Conservation (phyloP, 345 rosid genomes). For the Cardamine occulta region DNA sequence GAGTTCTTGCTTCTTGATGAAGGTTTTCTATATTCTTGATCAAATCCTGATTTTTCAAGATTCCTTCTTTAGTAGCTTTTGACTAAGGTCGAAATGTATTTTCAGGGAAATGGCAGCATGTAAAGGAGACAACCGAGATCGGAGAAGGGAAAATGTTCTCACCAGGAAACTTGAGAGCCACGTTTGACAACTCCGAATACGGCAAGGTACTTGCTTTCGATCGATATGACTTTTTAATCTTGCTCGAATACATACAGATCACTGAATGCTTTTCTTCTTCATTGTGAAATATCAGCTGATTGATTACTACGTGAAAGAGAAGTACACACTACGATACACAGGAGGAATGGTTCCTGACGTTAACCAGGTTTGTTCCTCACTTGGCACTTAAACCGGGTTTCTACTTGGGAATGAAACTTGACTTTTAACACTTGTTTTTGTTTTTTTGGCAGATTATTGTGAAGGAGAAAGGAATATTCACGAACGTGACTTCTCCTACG, state of each 20-base stretch:
- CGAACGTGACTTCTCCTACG: constrained; percentile 83
- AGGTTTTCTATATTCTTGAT: constrained; percentile 53
- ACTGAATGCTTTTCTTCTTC: constrained; percentile 20
- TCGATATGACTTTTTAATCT: neutral
- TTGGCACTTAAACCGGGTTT: neutral
- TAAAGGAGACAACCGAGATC: constrained; percentile 86
- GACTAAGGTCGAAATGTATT: constrained; percentile 15
- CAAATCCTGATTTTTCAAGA: neutral
- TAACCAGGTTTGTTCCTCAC: constrained; percentile 61
- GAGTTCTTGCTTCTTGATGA: constrained; percentile 99
- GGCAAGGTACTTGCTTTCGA: constrained; percentile 52
- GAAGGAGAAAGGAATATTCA: constrained; percentile 94
- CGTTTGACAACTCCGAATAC: constrained; percentile 84
- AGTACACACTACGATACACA: constrained; percentile 95
- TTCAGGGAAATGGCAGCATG: constrained; percentile 95
- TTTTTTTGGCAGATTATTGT: constrained; percentile 66
- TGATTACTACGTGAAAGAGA: constrained; percentile 85
- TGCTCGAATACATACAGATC: constrained; percentile 3
- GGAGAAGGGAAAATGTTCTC: constrained; percentile 92
- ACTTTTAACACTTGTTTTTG: neutral
- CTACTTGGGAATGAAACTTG: neutral
- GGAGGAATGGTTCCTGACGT: constrained; percentile 99
- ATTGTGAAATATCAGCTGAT: constrained; percentile 56
- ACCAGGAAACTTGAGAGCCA: constrained; percentile 98
- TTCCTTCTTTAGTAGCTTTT: constrained; percentile 16